These are phyloP conservation scores for Stereum hirsutum DNA, from an alignment of 1,284 basidiomycete genomes.

Conservation along the genomic window DNA sequence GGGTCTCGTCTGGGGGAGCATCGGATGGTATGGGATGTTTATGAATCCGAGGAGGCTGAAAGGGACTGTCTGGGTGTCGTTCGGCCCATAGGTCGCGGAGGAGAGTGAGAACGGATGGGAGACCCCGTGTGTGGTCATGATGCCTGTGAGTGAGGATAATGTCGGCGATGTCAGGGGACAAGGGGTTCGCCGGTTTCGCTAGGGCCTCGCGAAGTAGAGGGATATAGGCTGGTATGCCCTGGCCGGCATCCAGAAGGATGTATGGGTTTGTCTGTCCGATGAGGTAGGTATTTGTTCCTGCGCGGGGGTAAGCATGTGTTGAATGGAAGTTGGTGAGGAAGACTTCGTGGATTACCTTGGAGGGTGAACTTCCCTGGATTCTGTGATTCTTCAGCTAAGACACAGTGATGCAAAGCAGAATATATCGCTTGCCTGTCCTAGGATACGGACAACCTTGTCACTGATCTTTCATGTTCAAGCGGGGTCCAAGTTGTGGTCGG, in stretches of 20 bases:
- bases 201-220: constrained; percentile 54
- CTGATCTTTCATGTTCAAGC: constrained; percentile 38
- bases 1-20: constrained; percentile 15
- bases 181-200: constrained; percentile 21
- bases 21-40: constrained; percentile 43
- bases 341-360: constrained; percentile 45
- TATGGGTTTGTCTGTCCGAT: constrained; percentile 63
- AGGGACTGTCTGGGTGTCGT: constrained; percentile 31
- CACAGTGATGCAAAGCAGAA: neutral
- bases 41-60: constrained; percentile 59
- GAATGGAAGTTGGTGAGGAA: neutral
- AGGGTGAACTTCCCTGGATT: constrained; percentile 91
- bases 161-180: constrained; percentile 58
- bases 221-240: constrained; percentile 66
- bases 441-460: constrained; percentile 49
- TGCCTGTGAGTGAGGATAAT: constrained; percentile 92
- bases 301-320: neutral
- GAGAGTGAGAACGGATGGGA: constrained; percentile 63
- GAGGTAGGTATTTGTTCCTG: constrained; percentile 90
- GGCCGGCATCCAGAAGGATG: constrained; percentile 85
- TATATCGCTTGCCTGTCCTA: constrained; percentile 54
- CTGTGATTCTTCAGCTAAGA: constrained; percentile 23
- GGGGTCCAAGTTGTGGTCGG: neutral
- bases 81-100: constrained; percentile 52
- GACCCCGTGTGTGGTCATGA: constrained; percentile 77